Evolutionary conservation across 352 stramenopile species (phyloP), one percentile per base, ranked within the genome.

Genomic region (Phytopythium montanum): DNA sequence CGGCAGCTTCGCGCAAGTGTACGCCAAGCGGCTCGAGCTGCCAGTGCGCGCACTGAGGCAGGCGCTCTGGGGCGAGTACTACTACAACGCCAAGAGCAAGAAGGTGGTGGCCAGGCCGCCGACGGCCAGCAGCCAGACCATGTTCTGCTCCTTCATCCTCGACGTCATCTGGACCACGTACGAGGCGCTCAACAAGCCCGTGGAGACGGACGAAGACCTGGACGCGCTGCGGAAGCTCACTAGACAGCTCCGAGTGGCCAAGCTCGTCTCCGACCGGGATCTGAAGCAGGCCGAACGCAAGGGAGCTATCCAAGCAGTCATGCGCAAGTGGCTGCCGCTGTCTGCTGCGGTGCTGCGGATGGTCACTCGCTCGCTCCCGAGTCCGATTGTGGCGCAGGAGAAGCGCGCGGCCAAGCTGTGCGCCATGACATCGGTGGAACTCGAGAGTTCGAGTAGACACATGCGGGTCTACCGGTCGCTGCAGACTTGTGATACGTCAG

Each of bases 61-160:
- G 56, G 81, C 86, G 54, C 72, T 98, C 36, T 98, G 94, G 91
- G 95, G 94, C 5, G 88, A 97, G 36, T 96, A 85, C 69, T 92
- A 94, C 44, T 95, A 91, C 67, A 96, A 97, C 62, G 65, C 60
- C 50, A 97, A 97, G 74, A 89, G 73, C 19, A 97, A 97, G 54
- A 97, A 96, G 68, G 89, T 95, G 46, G 81, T 85, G 50, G 88
- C 69, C 19, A 90, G 90, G 69, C 70, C 87, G n/a, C 76, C 81
- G 46, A 90, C 78, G 3, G 70, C 80, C 6, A 81, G 62, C 45
- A 90, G 79, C 54, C 69, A 86, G 64, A 92, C 86, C 26, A 96
- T 98, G 87, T 98, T 98, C 60, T 95, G 92, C 51, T 81, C 89
- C 34, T 95, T 97, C 66, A 85, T 98, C 21, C 72, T 98, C 4